Conservation (phyloP, 2,329 filamentous ascomycete species). For the Fusarium nelsonii region DNA sequence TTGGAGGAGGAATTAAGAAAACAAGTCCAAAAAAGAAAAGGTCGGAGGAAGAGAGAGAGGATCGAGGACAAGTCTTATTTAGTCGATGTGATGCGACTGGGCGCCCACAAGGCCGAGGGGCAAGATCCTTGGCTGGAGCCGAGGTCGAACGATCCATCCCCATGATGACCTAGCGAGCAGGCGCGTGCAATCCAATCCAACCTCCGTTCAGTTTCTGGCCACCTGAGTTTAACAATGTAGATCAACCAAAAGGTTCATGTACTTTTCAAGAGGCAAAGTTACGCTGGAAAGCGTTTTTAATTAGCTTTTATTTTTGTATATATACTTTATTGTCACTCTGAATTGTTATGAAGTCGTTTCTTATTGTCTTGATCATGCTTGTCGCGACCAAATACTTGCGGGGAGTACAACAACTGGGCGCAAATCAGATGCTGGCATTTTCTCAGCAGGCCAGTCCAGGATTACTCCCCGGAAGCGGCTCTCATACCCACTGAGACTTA, state of each 20-base stretch:
- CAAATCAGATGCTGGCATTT: conserved; percentile 48
- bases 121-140: conserved; percentile 37
- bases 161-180: conserved; percentile 14
- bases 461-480: conserved; percentile 42
- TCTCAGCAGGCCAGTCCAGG: conserved; percentile 43
- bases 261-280: not conserved
- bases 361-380: conserved; percentile 1
- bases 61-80: conserved; percentile 46
- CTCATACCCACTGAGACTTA: conserved; percentile 37
- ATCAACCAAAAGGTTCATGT: not conserved
- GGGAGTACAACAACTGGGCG: conserved; percentile 12
- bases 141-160: conserved; percentile 40
- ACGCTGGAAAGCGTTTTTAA: rapidly evolving
- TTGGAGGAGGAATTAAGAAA: conserved; percentile 20
- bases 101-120: conserved; percentile 47
- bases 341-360: not conserved
- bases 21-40: conserved; percentile 31
- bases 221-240: conserved; percentile 15
- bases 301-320: not conserved
- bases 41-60: conserved; percentile 18
- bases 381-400: conserved; percentile 17
- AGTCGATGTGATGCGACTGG: conserved; percentile 23
- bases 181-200: conserved; percentile 28
- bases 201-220: not conserved
- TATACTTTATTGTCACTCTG: not conserved